phyloP scores from a whole-genome alignment of 164 flowering plant species.

The Annona cherimola region DNA sequence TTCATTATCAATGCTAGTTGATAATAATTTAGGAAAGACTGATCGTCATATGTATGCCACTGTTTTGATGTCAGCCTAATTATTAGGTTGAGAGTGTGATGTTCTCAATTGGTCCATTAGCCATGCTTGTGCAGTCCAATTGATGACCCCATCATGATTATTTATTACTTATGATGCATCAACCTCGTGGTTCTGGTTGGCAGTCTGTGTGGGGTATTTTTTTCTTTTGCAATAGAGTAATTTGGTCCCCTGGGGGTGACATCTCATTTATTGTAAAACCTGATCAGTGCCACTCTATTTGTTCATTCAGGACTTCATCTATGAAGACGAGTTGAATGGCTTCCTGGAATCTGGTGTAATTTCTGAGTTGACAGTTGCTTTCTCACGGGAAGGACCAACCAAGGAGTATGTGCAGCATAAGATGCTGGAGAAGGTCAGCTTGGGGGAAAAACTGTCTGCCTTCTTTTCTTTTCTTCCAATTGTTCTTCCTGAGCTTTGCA shows the following conservation, averaged over 20 bases:
- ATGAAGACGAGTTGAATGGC: slow-evolving; percentile 76
- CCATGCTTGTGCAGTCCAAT: not conserved
- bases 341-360: slow-evolving; percentile 65
- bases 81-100: too few relatives aligned
- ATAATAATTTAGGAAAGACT: too few relatives aligned
- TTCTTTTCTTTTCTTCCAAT: too few relatives aligned
- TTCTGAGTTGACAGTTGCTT: too few relatives aligned
- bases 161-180: not conserved
- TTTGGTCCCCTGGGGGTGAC: not conserved
- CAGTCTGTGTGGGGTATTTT: too few relatives aligned
- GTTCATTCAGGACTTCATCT: slow-evolving; percentile 83
- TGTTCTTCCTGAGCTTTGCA: slow-evolving; percentile 92
- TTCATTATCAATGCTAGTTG: not conserved
- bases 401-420: too few relatives aligned
- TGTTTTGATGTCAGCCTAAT: too few relatives aligned
- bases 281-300: not conserved
- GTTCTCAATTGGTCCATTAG: not conserved
- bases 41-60: too few relatives aligned
- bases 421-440: too few relatives aligned
- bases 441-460: too few relatives aligned
- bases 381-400: too few relatives aligned
- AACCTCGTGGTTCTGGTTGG: not conserved
- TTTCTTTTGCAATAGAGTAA: not conserved
- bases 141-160: not conserved
- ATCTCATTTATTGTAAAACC: not conserved